Percentiles rank a stretch among this genome's conserved stretches.
Conservation (phyloP, 1,284 basidiomycete species). For the Sparassis latifolia region DNA sequence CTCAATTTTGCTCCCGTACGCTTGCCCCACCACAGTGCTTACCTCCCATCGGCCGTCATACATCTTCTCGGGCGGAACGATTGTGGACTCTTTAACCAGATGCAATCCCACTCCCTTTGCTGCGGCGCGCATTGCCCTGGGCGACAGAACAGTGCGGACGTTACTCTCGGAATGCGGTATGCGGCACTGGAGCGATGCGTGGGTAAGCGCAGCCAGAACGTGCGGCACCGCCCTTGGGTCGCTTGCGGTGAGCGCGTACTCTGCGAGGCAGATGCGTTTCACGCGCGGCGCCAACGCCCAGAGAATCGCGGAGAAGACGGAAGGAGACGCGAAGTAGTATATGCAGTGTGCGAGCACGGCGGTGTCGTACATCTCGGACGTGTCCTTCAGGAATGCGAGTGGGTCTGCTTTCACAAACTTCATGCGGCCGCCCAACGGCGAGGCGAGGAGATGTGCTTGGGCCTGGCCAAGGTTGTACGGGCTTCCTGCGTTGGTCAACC, state of each 20-base stretch:
- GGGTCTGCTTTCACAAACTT: constrained; percentile 31
- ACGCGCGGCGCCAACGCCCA: constrained; percentile 21
- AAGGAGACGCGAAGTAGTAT: constrained; percentile 36
- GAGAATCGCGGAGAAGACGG: constrained; percentile 28
- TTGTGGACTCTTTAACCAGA: constrained; percentile 19
- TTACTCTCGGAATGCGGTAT: constrained; percentile 28
- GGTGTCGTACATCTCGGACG: constrained; percentile 25
- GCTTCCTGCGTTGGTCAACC: constrained; percentile 19
- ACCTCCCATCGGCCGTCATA: constrained; percentile 35
- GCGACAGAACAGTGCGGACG: constrained; percentile 34
- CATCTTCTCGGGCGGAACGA: constrained; percentile 24
- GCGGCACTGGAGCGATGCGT: constrained; percentile 31
- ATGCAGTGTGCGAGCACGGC: constrained; percentile 33
- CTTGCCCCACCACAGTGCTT: constrained; percentile 13
- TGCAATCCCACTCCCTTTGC: constrained; percentile 24
- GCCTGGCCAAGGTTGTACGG: constrained; percentile 36
- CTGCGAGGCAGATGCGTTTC: constrained; percentile 30
- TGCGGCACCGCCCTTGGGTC: constrained; percentile 25
- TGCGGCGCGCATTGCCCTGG: constrained; percentile 24
- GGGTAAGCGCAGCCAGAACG: constrained; percentile 33
- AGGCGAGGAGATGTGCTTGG: constrained; percentile 28
- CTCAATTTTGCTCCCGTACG: constrained; percentile 17
- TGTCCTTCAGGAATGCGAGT: constrained; percentile 22
- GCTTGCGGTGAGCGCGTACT: constrained; percentile 28
- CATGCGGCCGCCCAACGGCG: constrained; percentile 30